Percentiles rank a stretch among this genome's conserved stretches.
Conservation (phyloP, 225 moss, liverwort and hornwort genomes). For the Marchantia polymorpha region DNA sequence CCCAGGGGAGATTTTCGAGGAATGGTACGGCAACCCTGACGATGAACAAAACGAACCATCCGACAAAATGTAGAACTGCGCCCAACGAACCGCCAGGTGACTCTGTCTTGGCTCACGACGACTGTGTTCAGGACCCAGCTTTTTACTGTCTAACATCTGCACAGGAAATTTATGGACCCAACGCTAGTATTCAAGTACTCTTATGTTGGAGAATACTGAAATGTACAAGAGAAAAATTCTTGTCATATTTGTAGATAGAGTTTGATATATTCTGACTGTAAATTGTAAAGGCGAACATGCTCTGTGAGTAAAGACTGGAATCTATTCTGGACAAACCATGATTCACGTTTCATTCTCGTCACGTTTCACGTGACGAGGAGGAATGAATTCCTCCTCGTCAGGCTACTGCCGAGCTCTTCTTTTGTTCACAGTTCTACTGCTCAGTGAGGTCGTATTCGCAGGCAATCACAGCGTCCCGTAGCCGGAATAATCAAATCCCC, state of each 20-base stretch:
- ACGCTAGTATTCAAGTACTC: neutral
- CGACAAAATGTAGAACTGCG: neutral
- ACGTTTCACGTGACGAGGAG: too few species aligned
- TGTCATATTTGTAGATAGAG: neutral
- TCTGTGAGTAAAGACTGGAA: slow-evolving; percentile 12
- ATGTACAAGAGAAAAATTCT: neutral
- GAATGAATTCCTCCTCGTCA: too few species aligned
- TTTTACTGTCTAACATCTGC: neutral
- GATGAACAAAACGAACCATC: neutral
- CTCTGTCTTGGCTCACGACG: slow-evolving; percentile 3
- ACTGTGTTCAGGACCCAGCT: slow-evolving; percentile 9
- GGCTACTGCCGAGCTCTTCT: too few species aligned
- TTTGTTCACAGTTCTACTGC: too few species aligned
- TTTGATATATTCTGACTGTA: neutral
- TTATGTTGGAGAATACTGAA: slow-evolving; percentile 4
- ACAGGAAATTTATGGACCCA: neutral
- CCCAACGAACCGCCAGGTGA: neutral
- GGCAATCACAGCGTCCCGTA: too few species aligned
- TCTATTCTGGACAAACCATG: neutral
- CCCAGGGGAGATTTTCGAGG: slow-evolving; percentile 9
- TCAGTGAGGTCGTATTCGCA: too few species aligned
- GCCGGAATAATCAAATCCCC: too few species aligned
- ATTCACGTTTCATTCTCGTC: too few species aligned
- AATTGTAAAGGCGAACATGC: neutral
- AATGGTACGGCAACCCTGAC: neutral